Base-by-base conservation (phyloP, 441 rosid species). In the Flueggea neowawraea region DNA sequence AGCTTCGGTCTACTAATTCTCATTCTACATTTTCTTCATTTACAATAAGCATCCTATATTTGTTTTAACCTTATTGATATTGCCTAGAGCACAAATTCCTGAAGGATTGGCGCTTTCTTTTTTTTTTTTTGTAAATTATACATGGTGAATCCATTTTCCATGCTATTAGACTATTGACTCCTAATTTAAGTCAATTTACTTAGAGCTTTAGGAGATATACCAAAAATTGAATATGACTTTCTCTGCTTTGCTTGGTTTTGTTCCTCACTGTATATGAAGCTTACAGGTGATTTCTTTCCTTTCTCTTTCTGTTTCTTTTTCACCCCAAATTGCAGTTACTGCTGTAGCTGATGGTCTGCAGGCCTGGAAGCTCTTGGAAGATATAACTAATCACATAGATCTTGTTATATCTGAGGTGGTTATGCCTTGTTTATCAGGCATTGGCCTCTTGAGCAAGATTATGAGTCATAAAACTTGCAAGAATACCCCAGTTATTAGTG, bases 291-390 rank as follows among this genome's bases (percentile, higher is more conserved):
- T 32, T 4, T 31, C 33, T 50, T 9, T 16, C 13, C 28, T 22
- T 22, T 22, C 28, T 22, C 1, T 47, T 10, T 56, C 52, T 33
- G 13, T 22, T 60, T 52, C 55, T 74, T 52, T 47, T 47, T 12
- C 28, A 22, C 12, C 50, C 50, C 50, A 47, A 47, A 10, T 15
- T 15, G 63, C 73, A 76, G 80, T 73, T 66, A 54, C 60, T 16
- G 75, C 74, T 28, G 75, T 67, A n/a, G 61, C 77, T 28, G 53
- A 76, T 66, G 80, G 77, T 55, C 32, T 69, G 28, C 72, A 75
- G 52, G 80, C 80, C 43, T 75, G 80, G 80, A 69, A 69, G 57
- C 33, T 59, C 45, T 62, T 75, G 60, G 67, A 65, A 62, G 73
- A 69, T 57, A 50, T 58, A 31, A 51, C 76, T n/a, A 58, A 65